These are phyloP conservation scores for Dittrichia graveolens DNA, from an alignment of 129 eudicot species.

Conservation along the genomic window DNA sequence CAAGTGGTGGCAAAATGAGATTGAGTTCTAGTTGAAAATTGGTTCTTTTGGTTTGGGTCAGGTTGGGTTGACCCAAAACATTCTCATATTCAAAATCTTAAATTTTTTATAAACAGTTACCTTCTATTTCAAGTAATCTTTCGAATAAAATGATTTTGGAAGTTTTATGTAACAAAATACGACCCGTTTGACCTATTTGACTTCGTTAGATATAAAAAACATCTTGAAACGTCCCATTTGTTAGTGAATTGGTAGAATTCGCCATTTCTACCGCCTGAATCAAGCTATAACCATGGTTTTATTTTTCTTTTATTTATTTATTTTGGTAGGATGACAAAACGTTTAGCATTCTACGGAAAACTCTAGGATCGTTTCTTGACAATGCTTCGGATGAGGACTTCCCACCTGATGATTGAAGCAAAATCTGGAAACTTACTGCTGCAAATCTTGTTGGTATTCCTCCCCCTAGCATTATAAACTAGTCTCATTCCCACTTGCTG, in stretches of 20 bases:
- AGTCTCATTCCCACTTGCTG: slow-evolving; percentile 16
- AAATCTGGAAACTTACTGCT: slow-evolving; percentile 11
- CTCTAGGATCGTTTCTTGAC: slow-evolving; percentile 79
- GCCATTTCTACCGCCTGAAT: neutral
- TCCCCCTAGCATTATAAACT: slow-evolving; percentile 11
- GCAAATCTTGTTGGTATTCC: slow-evolving; percentile 14
- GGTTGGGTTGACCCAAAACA: too few species aligned
- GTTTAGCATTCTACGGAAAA: slow-evolving; percentile 80
- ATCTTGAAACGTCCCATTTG: too few species aligned
- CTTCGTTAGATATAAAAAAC: too few species aligned
- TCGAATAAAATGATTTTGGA: too few species aligned
- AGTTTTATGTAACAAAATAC: too few species aligned
- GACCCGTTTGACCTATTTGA: too few species aligned
- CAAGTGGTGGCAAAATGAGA: too few species aligned
- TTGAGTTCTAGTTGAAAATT: too few species aligned
- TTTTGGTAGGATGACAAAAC: slow-evolving; percentile 75
- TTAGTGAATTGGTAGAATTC: neutral
- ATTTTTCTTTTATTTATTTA: neutral
- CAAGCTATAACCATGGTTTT: neutral
- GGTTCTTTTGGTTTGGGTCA: too few species aligned
- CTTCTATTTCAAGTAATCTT: too few species aligned
- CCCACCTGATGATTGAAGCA: slow-evolving; percentile 64
- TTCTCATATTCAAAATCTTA: too few species aligned
- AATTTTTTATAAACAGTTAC: too few species aligned
- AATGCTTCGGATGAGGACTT: slow-evolving; percentile 88